Conservation (phyloP, 2,329 filamentous ascomycete species). For the Colletotrichum tanaceti region DNA sequence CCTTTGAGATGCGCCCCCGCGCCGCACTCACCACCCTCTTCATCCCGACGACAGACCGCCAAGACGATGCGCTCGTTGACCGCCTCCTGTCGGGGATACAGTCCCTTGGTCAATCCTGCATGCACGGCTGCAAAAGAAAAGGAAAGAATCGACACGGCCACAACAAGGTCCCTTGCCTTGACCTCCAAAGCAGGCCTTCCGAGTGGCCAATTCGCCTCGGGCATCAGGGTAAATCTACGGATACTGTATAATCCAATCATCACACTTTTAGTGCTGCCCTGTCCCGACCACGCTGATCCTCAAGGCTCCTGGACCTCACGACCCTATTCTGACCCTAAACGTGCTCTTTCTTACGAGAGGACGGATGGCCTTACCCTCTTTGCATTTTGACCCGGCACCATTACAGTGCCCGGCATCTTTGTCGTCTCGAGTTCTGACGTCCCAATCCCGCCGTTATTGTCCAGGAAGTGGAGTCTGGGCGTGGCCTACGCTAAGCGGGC, state of each 20-base stretch:
- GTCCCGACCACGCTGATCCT: slow-evolving; percentile 17
- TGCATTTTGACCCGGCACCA: background rate
- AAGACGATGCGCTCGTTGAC: slow-evolving; percentile 28
- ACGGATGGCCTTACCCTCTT: slow-evolving; percentile 1
- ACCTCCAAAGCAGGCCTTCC: slow-evolving; percentile 15
- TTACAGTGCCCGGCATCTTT: background rate
- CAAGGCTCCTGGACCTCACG: slow-evolving; percentile 13
- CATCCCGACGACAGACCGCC: slow-evolving; percentile 30
- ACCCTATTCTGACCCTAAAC: background rate
- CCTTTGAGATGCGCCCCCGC: slow-evolving; percentile 13
- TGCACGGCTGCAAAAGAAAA: background rate
- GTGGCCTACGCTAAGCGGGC: slow-evolving; percentile 32
- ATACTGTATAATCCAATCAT: too few species aligned
- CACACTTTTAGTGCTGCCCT: slow-evolving; percentile 18
- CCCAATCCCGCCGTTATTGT: slow-evolving; percentile 1
- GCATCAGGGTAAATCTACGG: background rate
- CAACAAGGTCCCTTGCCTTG: slow-evolving; percentile 26
- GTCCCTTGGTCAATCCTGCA: slow-evolving; percentile 5
- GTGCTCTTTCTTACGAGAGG: slow-evolving; percentile 1
- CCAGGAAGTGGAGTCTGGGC: slow-evolving; percentile 6
- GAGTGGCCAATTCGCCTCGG: slow-evolving; percentile 17
- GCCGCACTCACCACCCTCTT: slow-evolving; percentile 18
- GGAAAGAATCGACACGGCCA: slow-evolving; percentile 11
- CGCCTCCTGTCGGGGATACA: slow-evolving; percentile 23
- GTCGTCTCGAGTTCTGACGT: background rate